Evolutionary conservation across 129 eudicot genomes (phyloP).

Genomic region (Logfia minima): DNA sequence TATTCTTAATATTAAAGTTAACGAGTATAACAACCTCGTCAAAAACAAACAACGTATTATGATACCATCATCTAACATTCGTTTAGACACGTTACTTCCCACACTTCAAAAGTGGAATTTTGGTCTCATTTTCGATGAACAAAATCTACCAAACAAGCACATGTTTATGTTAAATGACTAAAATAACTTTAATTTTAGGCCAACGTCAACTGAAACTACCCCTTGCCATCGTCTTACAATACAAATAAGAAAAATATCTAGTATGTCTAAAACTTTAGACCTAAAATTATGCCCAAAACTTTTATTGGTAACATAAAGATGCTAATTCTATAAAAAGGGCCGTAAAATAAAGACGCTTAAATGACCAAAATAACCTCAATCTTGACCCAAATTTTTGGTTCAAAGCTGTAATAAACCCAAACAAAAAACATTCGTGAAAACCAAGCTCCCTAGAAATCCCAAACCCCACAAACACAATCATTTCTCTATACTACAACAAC

Average conservation of each 20-base stretch:
- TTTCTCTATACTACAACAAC: background rate
- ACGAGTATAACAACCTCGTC: too few species aligned
- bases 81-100: background rate
- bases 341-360: background rate
- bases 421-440: conserved; percentile 49
- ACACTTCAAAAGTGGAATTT: background rate
- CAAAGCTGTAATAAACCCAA: conserved; percentile 31
- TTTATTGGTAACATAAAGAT: background rate
- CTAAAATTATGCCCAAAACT: background rate
- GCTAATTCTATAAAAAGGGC: background rate
- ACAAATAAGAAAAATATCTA: too few species aligned
- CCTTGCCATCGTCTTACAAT: too few species aligned
- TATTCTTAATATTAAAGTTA: background rate
- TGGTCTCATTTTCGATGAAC: background rate
- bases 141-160: background rate
- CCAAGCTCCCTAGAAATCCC: conserved; percentile 29
- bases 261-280: too few species aligned
- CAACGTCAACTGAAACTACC: background rate
- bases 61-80: background rate
- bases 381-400: background rate
- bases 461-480: conserved; percentile 5
- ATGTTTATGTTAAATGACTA: background rate
- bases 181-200: background rate
- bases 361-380: background rate
- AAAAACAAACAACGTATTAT: background rate